Percentiles rank a stretch among this genome's conserved stretches.
Conservation (phyloP, 2,329 filamentous ascomycete genomes). For the Colletotrichum karsti region DNA sequence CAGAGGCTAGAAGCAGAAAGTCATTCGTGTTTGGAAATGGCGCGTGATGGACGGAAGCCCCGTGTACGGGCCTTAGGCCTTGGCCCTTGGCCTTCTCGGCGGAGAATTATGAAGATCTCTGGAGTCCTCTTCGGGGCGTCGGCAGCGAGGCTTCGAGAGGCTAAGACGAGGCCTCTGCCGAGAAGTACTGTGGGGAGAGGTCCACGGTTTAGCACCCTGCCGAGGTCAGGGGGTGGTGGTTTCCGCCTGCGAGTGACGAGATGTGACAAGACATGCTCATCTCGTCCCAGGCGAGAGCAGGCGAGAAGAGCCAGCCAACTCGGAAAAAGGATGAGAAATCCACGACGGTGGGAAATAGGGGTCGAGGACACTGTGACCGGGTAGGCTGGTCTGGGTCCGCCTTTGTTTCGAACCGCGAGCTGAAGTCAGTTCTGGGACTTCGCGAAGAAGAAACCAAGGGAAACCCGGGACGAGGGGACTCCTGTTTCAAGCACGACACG, state of each 20-base stretch:
- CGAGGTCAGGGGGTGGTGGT: neutral
- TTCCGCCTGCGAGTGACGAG: neutral
- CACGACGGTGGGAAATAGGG: constrained; percentile 2
- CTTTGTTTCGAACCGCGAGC: constrained; percentile 13
- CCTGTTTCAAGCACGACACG: constrained; percentile 19
- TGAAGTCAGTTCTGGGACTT: neutral
- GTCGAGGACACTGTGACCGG: neutral
- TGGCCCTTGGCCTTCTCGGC: constrained; percentile 12
- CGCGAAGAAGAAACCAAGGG: neutral
- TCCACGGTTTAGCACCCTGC: neutral
- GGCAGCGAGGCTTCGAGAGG: neutral
- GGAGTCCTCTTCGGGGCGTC: constrained; percentile 5
- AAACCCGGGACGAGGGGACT: neutral
- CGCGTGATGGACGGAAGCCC: constrained; percentile 11
- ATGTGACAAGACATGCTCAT: neutral
- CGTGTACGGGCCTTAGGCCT: constrained; percentile 4
- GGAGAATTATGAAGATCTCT: constrained; percentile 29
- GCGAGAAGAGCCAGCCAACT: neutral
- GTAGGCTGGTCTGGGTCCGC: neutral
- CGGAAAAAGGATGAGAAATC: neutral
- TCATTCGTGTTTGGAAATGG: constrained; percentile 19
- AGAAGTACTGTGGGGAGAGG: neutral
- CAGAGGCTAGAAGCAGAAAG: neutral
- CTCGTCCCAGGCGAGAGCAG: neutral
- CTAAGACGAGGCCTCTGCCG: neutral